A percentile compares a stretch with the other conserved stretches of the same genome.
Evolutionary conservation across 495 filamentous ascomycete species (phyloP).

Genomic region (Podospora appendiculata): DNA sequence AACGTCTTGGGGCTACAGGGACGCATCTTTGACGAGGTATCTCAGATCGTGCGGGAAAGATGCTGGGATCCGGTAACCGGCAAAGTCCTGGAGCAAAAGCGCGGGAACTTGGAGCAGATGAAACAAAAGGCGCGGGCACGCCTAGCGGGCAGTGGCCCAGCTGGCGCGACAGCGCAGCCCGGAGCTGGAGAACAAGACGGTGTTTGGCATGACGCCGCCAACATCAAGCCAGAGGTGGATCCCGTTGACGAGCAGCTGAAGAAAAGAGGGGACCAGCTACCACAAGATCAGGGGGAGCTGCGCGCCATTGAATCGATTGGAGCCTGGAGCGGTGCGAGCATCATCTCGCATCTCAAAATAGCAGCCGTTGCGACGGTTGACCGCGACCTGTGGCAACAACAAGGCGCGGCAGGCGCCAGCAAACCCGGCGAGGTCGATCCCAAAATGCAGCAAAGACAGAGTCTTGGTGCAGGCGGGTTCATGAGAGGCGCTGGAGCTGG

Average conservation of each 20-base stretch:
- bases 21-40: slow-evolving; percentile 72
- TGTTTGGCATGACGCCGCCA: slow-evolving; percentile 34
- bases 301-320: slow-evolving; percentile 78
- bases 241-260: slow-evolving; percentile 57
- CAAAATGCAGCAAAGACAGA: slow-evolving; percentile 47
- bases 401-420: slow-evolving; percentile 66
- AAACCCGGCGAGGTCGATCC: slow-evolving; percentile 52
- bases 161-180: slow-evolving; percentile 1
- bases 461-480: slow-evolving; percentile 50
- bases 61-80: slow-evolving; percentile 75
- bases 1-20: slow-evolving; percentile 71
- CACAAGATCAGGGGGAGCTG: slow-evolving; percentile 48
- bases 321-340: slow-evolving; percentile 80
- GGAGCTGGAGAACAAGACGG: slow-evolving; percentile 16
- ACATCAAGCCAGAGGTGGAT: slow-evolving; percentile 45
- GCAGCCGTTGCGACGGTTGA: slow-evolving; percentile 78
- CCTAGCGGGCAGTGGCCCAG: slow-evolving; percentile 18
- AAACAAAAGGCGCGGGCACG: slow-evolving; percentile 22
- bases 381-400: slow-evolving; percentile 70
- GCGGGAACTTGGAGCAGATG: slow-evolving; percentile 42
- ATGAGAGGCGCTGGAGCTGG: slow-evolving; percentile 42
- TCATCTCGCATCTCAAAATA: slow-evolving; percentile 70
- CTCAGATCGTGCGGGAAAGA: slow-evolving; percentile 47
- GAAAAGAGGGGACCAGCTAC: slow-evolving; percentile 40
- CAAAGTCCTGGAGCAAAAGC: slow-evolving; percentile 49